These are phyloP conservation scores for Colletotrichum sp. DNA, from an alignment of 2,329 filamentous ascomycete genomes.

Conservation along the genomic window DNA sequence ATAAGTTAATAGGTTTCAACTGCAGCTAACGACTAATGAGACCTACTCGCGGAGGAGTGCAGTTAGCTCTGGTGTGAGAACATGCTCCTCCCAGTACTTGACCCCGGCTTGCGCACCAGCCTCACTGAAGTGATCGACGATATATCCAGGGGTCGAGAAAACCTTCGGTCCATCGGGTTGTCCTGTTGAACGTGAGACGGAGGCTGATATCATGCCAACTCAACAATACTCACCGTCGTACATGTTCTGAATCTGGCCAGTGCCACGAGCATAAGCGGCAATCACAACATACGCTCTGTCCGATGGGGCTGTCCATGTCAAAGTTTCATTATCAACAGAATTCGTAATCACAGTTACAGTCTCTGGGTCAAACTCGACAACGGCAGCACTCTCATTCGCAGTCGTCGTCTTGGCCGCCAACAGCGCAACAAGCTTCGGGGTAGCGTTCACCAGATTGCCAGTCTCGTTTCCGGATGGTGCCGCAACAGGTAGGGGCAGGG, in stretches of 20 bases:
- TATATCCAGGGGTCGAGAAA: not conserved
- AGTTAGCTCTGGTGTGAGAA: not conserved
- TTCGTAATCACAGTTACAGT: not conserved
- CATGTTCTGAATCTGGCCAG: not conserved
- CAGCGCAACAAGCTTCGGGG: not conserved
- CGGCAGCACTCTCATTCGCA: not conserved
- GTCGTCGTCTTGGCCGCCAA: not conserved
- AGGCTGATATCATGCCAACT: not conserved
- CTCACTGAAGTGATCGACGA: not conserved
- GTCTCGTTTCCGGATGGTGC: not conserved
- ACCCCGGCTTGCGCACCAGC: not conserved
- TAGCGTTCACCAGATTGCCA: not conserved
- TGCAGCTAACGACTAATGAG: not conserved
- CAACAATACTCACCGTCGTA: not conserved
- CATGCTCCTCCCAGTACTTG: not conserved
- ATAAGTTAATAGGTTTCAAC: rapidly evolving
- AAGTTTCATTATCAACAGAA: not conserved
- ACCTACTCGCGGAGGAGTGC: not conserved
- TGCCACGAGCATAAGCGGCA: not conserved
- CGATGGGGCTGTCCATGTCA: not conserved
- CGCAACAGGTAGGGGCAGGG: not conserved
- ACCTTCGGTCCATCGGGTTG: not conserved
- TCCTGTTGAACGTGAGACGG: not conserved
- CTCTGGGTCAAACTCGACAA: not conserved
- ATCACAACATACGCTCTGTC: not conserved